Evolutionary conservation across 1,284 basidiomycete genomes (phyloP), one percentile per base, ranked within the genome.

Genomic region (Entoloma clypeatum): DNA sequence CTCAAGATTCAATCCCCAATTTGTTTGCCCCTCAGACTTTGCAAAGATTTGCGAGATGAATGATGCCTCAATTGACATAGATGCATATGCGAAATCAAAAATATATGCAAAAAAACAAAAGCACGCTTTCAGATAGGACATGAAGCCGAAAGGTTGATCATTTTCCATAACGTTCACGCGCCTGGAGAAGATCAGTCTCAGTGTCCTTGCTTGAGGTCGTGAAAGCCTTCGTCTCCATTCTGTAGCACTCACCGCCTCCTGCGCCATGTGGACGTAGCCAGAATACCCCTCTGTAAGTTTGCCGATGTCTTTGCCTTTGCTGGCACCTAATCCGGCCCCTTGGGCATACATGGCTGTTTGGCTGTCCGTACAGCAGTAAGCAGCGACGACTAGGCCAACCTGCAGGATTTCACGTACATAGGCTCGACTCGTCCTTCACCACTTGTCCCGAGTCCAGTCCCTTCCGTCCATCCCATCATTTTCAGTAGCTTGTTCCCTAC

Each of bases 401-500:
- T 19, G 18, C 7, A 25, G 10, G 6, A 18, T 18, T 43, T 43
- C 11, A 44, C 40, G 13, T 65, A 82, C 77, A 96, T 81, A 2
- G 92, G 92, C 39, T 92, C 90, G 11, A 90, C 81, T 39, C 91
- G 67, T 14, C 92, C 92, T 42, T 89, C 87, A 5, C 83, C 88
- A 41, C 72, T 74, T 5, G 75, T 73, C 1, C 92, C 92, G 28
- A 96, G 65, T 1, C 92, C 92, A n/a, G 76, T 82, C 3, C 92
- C 92, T 55, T 87, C 81, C 46, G 75, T 86, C 92, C 92, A 96
- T 0, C 93, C 92, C 92, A 96, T 95, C 77, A 93, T 92, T 60
- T 91, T 90, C 50, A 96, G 62, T 43, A 96, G 59, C 61, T 92
- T 92, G 60, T 94, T 93, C 8, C 92, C 92, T 7, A 92, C 77